Percentiles rank a stretch among this genome's conserved stretches.
These are phyloP conservation scores for Rehmannia glutinosa DNA, from an alignment of 257 asterid species.

Conservation along the genomic window DNA sequence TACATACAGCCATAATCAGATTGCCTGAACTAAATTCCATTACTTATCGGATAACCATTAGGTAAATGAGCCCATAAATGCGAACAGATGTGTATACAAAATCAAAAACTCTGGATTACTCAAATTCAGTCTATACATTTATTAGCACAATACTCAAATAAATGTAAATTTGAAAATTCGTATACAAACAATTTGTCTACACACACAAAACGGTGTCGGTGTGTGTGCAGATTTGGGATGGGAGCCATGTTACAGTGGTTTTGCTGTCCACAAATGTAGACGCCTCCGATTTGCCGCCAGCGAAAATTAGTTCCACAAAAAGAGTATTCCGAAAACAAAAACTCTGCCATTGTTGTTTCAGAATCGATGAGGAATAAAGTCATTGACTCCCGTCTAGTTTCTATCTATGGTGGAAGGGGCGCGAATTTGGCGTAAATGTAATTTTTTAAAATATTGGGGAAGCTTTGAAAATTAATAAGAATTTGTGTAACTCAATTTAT, in stretches of 20 bases:
- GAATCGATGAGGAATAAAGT: too few relatives aligned
- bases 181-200: background rate
- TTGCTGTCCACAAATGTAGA: constrained; percentile 4
- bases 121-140: background rate
- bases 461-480: background rate
- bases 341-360: constrained; percentile 6
- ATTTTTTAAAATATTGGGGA: background rate
- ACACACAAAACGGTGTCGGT: background rate
- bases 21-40: too few relatives aligned
- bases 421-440: background rate
- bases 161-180: background rate
- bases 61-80: constrained; percentile 25
- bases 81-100: background rate
- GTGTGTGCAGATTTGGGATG: background rate
- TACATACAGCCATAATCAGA: too few relatives aligned
- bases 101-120: too few relatives aligned
- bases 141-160: background rate
- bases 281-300: background rate
- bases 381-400: too few relatives aligned
- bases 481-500: background rate
- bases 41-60: too few relatives aligned
- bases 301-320: background rate
- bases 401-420: background rate
- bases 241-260: constrained; percentile 3
- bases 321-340: too few relatives aligned